A percentile compares a stretch with the other conserved stretches of the same genome.
phyloP scores from a whole-genome alignment of 2,329 filamentous ascomycete genomes.

The Cryphonectria naterciae region DNA sequence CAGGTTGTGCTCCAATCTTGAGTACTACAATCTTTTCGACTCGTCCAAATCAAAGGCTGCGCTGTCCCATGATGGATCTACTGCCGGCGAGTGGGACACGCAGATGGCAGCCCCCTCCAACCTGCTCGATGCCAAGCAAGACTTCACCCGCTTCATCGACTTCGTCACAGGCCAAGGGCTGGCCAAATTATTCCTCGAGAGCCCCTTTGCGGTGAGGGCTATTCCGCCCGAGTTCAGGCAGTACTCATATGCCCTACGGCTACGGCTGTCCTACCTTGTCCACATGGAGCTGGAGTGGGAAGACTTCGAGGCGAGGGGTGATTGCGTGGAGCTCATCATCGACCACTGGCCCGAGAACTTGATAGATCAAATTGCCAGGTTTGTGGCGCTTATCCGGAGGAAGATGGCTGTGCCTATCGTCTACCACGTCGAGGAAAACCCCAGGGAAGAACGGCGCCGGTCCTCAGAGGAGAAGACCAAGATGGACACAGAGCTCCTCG shows the following conservation, averaged over 20 bases:
- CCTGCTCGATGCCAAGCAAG: conserved; percentile 62
- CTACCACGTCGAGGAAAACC: conserved; percentile 58
- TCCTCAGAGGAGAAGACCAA: conserved; percentile 43
- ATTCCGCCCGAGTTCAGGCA: conserved; percentile 61
- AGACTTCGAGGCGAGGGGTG: conserved; percentile 60
- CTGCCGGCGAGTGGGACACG: conserved; percentile 29
- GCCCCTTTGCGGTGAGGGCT: conserved; percentile 63
- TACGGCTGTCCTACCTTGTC: conserved; percentile 64
- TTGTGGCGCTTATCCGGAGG: conserved; percentile 61
- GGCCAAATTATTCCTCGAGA: conserved; percentile 57
- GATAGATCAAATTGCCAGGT: conserved; percentile 53
- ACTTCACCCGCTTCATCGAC: conserved; percentile 63
- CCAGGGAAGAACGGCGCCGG: conserved; percentile 46
- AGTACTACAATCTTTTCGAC: conserved; percentile 71
- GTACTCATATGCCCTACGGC: conserved; percentile 64
- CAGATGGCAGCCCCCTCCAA: conserved; percentile 54
- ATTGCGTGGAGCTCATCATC: conserved; percentile 64
- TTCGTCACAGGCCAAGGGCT: conserved; percentile 58
- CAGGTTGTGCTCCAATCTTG: conserved; percentile 68
- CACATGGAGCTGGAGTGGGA: conserved; percentile 54
- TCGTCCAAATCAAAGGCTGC: conserved; percentile 40
- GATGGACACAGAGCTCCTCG: conserved; percentile 60
- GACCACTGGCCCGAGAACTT: conserved; percentile 59
- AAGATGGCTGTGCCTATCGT: conserved; percentile 61
- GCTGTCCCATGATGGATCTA: conserved; percentile 31